Percentiles rank a stretch among this genome's conserved stretches.
Evolutionary conservation across 1,139 yeast genomes (phyloP).

Genomic region (Kodamaea arcana): DNA sequence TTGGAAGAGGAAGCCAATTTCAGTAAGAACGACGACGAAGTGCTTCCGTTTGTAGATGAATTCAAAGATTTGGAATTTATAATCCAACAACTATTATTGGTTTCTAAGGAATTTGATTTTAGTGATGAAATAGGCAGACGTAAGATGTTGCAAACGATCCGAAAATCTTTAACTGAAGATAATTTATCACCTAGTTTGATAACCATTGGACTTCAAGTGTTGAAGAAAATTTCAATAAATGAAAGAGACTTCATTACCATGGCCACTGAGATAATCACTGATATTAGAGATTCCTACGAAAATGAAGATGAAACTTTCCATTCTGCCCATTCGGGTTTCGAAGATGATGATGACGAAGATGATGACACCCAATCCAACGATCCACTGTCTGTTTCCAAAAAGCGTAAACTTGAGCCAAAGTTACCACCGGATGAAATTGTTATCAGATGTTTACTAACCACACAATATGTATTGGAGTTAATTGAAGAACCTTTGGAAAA

Average conservation of each 20-base stretch:
- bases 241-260: constrained; percentile 83
- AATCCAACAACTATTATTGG: constrained; percentile 64
- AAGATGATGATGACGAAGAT: constrained; percentile 27
- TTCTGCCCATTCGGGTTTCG: constrained; percentile 49
- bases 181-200: constrained; percentile 52
- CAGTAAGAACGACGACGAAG: constrained; percentile 18
- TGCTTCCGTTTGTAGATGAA: constrained; percentile 27
- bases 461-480: constrained; percentile 68
- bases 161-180: constrained; percentile 57
- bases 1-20: constrained; percentile 15
- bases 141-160: constrained; percentile 67
- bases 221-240: constrained; percentile 67
- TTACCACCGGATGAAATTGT: constrained; percentile 48
- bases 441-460: constrained; percentile 63
- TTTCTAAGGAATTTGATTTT: constrained; percentile 73
- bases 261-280: constrained; percentile 83
- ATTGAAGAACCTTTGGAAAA: constrained; percentile 62
- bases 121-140: constrained; percentile 92
- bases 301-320: constrained; percentile 46
- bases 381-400: constrained; percentile 18
- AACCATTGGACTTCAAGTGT: constrained; percentile 57
- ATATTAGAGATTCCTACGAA: constrained; percentile 68
- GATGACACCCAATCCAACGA: constrained; percentile 18
- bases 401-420: constrained; percentile 34
- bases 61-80: constrained; percentile 67